Evolutionary conservation across 164 flowering plant genomes (phyloP).

Genomic region (Dillenia suffruticosa): DNA sequence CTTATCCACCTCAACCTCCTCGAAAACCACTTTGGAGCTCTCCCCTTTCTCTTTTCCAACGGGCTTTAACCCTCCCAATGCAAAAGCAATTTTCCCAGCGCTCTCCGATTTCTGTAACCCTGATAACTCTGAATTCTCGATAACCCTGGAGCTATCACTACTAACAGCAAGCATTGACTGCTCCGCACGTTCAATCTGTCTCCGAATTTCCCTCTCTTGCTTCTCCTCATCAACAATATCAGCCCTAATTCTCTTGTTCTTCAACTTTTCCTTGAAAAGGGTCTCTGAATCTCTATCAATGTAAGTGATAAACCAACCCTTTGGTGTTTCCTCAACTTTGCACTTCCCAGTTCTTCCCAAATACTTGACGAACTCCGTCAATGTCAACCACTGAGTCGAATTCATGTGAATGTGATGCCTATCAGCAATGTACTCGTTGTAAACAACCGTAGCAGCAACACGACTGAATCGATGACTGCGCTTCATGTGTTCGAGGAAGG

Average conservation of each 20-base stretch:
- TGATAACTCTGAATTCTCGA: conserved; percentile 15
- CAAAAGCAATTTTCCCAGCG: conserved; percentile 51
- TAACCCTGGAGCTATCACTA: conserved; percentile 3
- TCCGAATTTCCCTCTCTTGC: conserved; percentile 66
- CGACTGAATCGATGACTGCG: conserved; percentile 86
- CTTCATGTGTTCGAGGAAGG: conserved; percentile 79
- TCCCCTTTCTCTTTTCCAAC: conserved; percentile 32
- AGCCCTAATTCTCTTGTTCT: conserved; percentile 61
- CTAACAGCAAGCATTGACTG: conserved; percentile 22
- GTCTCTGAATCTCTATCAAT: conserved; percentile 85
- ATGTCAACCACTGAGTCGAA: conserved; percentile 85
- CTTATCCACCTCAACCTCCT: conserved; percentile 31
- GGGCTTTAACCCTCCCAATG: conserved; percentile 37
- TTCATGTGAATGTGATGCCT: conserved; percentile 94
- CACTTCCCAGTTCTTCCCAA: conserved; percentile 78
- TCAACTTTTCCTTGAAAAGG: conserved; percentile 65
- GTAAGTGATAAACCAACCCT: conserved; percentile 94
- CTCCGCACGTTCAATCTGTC: conserved; percentile 79
- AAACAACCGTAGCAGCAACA: conserved; percentile 88
- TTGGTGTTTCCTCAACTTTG: conserved; percentile 88
- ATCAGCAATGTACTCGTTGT: conserved; percentile 80
- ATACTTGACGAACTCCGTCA: conserved; percentile 88
- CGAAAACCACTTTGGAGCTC: conserved; percentile 41
- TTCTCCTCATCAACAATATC: conserved; percentile 87
- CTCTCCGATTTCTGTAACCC: conserved; percentile 26